These are phyloP conservation scores for Verticillium klebahnii DNA, from an alignment of 2,329 filamentous ascomycete species.

Conservation along the genomic window DNA sequence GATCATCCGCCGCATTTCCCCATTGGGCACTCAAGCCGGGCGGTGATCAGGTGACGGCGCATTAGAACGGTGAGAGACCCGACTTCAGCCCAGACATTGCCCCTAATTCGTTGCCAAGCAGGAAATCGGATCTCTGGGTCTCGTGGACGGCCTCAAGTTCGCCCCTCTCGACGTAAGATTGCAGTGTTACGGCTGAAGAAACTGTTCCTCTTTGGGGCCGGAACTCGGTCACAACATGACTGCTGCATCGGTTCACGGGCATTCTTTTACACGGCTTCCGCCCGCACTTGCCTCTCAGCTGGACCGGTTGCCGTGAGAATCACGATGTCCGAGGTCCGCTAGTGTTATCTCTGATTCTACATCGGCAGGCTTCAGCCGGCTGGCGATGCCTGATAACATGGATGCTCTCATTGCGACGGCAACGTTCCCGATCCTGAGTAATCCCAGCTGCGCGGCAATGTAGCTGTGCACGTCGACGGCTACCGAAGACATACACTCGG, in stretches of 20 bases:
- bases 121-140: neutral
- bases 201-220: neutral
- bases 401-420: neutral
- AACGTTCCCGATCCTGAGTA: neutral
- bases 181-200: neutral
- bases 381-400: neutral
- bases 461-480: neutral
- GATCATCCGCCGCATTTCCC: slow-evolving; percentile 3
- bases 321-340: neutral
- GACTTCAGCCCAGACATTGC: neutral
- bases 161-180: neutral
- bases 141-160: neutral
- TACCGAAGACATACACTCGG: neutral
- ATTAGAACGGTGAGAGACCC: neutral
- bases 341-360: neutral
- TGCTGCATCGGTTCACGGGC: neutral
- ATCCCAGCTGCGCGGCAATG: neutral
- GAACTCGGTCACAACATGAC: neutral
- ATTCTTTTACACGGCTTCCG: neutral
- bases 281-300: neutral
- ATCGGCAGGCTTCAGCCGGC: neutral
- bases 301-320: neutral
- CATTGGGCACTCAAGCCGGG: neutral
- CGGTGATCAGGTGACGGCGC: neutral
- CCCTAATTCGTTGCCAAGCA: neutral